Conservation (phyloP, 2,329 filamentous ascomycete species). For the Nigrospora osmanthi region DNA sequence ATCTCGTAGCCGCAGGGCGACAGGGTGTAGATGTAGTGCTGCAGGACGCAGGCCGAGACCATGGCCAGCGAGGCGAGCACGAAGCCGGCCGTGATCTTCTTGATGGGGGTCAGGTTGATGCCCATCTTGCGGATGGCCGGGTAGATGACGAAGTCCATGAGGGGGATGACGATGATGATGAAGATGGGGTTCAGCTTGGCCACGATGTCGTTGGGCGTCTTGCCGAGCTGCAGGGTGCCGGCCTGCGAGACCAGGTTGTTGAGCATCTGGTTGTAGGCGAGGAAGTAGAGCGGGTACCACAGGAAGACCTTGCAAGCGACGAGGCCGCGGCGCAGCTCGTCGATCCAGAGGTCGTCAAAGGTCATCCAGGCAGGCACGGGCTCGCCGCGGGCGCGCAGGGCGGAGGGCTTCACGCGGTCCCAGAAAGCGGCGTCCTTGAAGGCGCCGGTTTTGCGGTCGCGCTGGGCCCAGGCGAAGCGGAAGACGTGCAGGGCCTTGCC, state of each 20-base stretch:
- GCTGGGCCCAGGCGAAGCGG: constrained; percentile 31
- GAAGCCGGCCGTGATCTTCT: constrained; percentile 49
- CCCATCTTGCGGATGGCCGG: constrained; percentile 41
- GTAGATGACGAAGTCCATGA: constrained; percentile 48
- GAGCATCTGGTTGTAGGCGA: constrained; percentile 32
- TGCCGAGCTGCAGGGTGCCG: constrained; percentile 34
- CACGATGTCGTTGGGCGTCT: constrained; percentile 53
- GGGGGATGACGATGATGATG: constrained; percentile 48
- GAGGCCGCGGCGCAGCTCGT: constrained; percentile 49
- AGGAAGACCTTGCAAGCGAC: constrained; percentile 33
- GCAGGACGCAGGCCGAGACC: constrained; percentile 46
- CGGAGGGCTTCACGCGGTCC: constrained; percentile 49
- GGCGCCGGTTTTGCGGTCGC: constrained; percentile 16
- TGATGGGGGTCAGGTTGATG: constrained; percentile 51
- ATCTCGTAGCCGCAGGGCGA: constrained; percentile 38
- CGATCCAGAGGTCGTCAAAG: constrained; percentile 60
- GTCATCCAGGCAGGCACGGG: constrained; percentile 42
- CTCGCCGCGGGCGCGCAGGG: constrained; percentile 32
- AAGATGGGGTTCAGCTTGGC: constrained; percentile 51
- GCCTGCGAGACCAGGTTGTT: constrained; percentile 25
- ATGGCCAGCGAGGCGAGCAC: constrained; percentile 39
- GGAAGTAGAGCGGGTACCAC: constrained; percentile 29
- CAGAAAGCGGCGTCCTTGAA: constrained; percentile 24
- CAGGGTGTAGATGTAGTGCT: constrained; percentile 50
- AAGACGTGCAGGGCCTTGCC: constrained; percentile 51